Conservation (phyloP, 257 asterid species). For the Solanum sejunctum region DNA sequence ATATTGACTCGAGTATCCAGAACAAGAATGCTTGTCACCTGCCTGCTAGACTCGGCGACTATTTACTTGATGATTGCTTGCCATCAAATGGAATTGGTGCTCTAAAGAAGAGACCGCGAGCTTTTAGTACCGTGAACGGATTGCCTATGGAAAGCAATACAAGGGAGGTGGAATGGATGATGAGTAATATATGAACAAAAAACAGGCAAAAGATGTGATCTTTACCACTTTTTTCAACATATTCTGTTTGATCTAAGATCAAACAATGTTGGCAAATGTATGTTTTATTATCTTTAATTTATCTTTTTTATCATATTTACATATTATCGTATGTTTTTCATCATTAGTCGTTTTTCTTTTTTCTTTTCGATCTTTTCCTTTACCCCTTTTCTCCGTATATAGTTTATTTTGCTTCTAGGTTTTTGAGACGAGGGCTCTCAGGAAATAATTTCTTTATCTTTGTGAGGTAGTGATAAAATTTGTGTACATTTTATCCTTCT, state of each 20-base stretch:
- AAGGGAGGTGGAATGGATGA: constrained; percentile 61
- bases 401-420: too few relatives aligned
- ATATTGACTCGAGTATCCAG: constrained; percentile 11
- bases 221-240: neutral
- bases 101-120: constrained; percentile 51
- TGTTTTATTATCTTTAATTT: neutral
- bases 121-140: constrained; percentile 19
- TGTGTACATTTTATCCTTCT: too few relatives aligned
- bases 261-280: constrained; percentile 16
- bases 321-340: too few relatives aligned
- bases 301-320: neutral
- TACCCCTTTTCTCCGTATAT: too few relatives aligned
- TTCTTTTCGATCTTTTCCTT: too few relatives aligned
- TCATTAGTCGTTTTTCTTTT: too few relatives aligned
- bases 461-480: too few relatives aligned
- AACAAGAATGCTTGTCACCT: constrained; percentile 12
- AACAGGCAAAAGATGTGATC: neutral
- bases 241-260: neutral
- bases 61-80: constrained; percentile 31
- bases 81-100: constrained; percentile 31
- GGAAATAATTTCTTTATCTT: too few relatives aligned
- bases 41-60: constrained; percentile 49
- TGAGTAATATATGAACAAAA: constrained; percentile 30
- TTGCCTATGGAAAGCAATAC: constrained; percentile 26
- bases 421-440: too few relatives aligned